Evolutionary conservation across 768 basidiomycete genomes (phyloP).

Genomic region (Agrocybe pediades): DNA sequence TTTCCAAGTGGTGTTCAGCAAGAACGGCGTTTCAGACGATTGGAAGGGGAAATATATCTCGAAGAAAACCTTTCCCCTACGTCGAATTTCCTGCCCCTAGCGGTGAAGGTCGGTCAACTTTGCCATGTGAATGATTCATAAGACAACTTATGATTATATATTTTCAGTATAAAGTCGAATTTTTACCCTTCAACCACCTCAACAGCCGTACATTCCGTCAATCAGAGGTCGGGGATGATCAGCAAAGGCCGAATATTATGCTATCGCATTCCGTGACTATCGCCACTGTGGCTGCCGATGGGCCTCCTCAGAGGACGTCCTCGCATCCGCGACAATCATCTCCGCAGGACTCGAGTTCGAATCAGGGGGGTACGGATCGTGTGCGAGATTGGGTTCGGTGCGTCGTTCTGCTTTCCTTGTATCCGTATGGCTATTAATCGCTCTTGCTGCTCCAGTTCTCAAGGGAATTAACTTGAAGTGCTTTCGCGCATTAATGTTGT

Average conservation of each 20-base stretch:
- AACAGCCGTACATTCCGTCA: not conserved
- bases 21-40: not conserved
- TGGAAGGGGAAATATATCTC: constrained; percentile 26
- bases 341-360: not conserved
- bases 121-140: not conserved
- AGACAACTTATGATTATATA: not conserved
- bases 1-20: constrained; percentile 10
- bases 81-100: constrained; percentile 9
- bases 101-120: constrained; percentile 18
- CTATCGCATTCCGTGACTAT: constrained; percentile 10
- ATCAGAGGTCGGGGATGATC: not conserved
- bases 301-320: constrained; percentile 10
- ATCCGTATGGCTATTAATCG: not conserved
- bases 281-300: constrained; percentile 12
- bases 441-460: not conserved
- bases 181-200: constrained; percentile 11
- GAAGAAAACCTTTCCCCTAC: constrained; percentile 15
- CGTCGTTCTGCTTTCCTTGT: not conserved
- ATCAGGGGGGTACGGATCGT: not conserved
- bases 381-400: not conserved
- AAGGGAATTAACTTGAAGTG: not conserved
- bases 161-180: constrained; percentile 15
- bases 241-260: not conserved
- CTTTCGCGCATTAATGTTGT: not conserved
- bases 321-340: constrained; percentile 1